Base-by-base conservation (phyloP, 2,329 filamentous ascomycete genomes). In the Blastomyces percursus region DNA sequence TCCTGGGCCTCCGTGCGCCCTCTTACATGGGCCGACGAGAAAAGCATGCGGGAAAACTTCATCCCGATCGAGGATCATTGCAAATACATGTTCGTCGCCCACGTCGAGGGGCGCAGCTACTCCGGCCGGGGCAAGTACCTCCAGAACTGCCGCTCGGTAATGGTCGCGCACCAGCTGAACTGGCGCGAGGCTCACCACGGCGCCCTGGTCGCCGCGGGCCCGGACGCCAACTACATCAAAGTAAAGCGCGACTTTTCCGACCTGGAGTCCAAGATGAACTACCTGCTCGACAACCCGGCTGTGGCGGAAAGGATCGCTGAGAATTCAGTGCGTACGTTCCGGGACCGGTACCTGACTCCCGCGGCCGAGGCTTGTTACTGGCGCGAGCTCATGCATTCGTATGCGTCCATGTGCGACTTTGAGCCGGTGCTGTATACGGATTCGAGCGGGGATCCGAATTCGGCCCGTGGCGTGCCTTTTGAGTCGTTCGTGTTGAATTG, bases 361-460 rank as follows among this genome's bases (percentile, higher is more conserved):
- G 80, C 81, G 2, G 81, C 81, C 1, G 79, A 83, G 69, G 76
- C 78, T 2, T 84, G 81, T 65, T 84, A 84, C 65, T 84, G 81
- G 81, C 74, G 81, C 12, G 73, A 77, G 55, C 67, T 82, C 63
- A 72, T 82, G 35, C 67, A 71, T 35, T 67, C 67, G 61, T 77
- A 76, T 67, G 73, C 70, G 8, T 67, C 70, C 11, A 71, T 71
- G 9, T 76, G 76, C 48, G 76, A 76, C 54, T 78, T 78, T 64
- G 73, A 76, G 68, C 73, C 77, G 2, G 67, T 74, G 14, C 66
- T 76, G 51, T 73, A 74, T 63, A 66, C 64, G 35, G 62, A 64
- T 52, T 64, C 69, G 16, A 70, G 72, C 61, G 72, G 73, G 9
- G 70, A 63, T 60, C 38, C 69, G 63, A 68, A 67, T 59, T 65